Base-by-base conservation (phyloP, 2,329 filamentous ascomycete species). In the Cryoendolithus antarcticus region DNA sequence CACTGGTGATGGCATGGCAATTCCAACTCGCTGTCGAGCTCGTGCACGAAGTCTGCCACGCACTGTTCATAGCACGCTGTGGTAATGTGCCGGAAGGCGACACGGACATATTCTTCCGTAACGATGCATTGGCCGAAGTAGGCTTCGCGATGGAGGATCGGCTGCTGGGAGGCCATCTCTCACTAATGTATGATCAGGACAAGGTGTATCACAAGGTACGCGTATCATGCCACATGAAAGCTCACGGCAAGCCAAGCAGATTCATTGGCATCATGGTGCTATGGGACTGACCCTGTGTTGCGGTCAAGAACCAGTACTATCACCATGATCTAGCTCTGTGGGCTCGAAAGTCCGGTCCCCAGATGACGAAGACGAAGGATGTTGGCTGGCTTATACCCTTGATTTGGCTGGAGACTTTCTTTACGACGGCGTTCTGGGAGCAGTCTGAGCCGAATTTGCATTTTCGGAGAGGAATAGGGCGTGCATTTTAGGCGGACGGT, bases 11-110 rank as follows among this genome's bases (percentile, higher is more conserved):
- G 2, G 28, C 15, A 12, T 30, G 12, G 27, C 33, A 34, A 8
- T 40, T 40, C 33, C 24, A n/a, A 10, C 12, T 40, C 29, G 38
- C 38, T 8, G 38, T 40, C 12, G 32, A 35, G 11, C 28, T 40
- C 7, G 32, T 30, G 7, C 38, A 40, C 33, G 38, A 40, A 12
- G 33, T 27, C 6, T 35, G 28, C 28, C 38, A 40, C 38, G 38
- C 33, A 6, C 38, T 40, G 7, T 4, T 9, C 2, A 28, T 32
- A 32, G 38, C 38, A 2, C 8, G 6, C 6, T 32, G 35, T 21
- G 38, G 38, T 3, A 32, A 32, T 21, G 1, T 7, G 8, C 6
- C 6, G 15, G 15, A 4, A 4, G 9, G 35, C 10, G 15, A n/a
- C 19, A 35, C 24, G 4, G 38, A 40, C 7, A 28, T 30, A 0